A percentile compares a stretch with the other conserved stretches of the same genome.
phyloP scores from a whole-genome alignment of 169 alveolate genomes.

The Plasmodium sp. region DNA sequence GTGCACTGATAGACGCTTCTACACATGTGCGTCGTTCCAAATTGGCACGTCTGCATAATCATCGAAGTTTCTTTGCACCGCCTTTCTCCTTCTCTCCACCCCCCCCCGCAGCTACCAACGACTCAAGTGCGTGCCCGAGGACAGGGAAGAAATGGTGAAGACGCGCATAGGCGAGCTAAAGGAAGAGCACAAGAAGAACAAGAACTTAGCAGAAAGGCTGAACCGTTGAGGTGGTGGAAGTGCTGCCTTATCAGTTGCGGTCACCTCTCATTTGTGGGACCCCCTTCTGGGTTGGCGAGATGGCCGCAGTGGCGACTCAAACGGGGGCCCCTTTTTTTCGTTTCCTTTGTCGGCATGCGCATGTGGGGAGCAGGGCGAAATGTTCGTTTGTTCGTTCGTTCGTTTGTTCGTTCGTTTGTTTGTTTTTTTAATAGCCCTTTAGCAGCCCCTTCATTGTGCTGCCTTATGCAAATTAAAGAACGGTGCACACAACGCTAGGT shows the following conservation, averaged over 20 bases:
- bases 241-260: neutral
- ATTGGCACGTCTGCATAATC: neutral
- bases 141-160: constrained; percentile 76
- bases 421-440: neutral
- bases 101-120: constrained; percentile 71
- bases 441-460: neutral
- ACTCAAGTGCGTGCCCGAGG: constrained; percentile 76
- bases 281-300: neutral
- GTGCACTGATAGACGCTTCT: neutral
- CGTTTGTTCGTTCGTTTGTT: neutral
- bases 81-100: neutral
- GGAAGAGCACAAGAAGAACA: constrained; percentile 12
- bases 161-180: constrained; percentile 71
- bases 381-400: neutral
- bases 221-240: neutral
- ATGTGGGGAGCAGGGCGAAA: neutral
- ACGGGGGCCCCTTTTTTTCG: neutral
- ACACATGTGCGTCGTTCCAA: neutral
- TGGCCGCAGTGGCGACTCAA: neutral
- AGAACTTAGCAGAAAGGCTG: constrained; percentile 71
- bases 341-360: neutral
- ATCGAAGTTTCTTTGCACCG: neutral
- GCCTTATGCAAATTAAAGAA: neutral
- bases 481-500: neutral
- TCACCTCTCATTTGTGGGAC: neutral